Base-by-base conservation (phyloP, 2,329 filamentous ascomycete genomes). In the Trichoderma harzianum region DNA sequence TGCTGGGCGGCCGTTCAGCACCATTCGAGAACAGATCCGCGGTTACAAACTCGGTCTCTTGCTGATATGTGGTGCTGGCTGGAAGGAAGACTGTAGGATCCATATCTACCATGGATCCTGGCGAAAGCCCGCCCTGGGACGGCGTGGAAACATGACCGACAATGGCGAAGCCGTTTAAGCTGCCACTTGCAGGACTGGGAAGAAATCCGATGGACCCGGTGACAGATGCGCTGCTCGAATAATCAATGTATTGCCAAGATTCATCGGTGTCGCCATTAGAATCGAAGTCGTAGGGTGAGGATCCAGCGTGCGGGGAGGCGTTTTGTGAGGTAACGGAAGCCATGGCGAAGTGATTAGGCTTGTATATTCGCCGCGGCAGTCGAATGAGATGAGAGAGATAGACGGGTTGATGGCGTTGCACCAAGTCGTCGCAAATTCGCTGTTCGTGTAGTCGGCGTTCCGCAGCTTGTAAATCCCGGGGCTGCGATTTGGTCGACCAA, bases 111-210 rank as follows among this genome's bases (percentile, higher is more conserved):
- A 83, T 74, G 58, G 82, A 79, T 26, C 85, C 75, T 3, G 85
- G 86, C 26, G 85, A 86, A 51, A 84, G 75, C 53, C 76, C 78
- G 32, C 76, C 76, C 55, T 78, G 78, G 18, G 78, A 80, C 36
- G 75, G 75, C 43, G 75, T 77, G 30, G 77, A 78, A 18, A 77
- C 75, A 73, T 83, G 82, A 34, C 83, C 81, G 61, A 88, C 78
- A 57, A 88, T 78, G 14, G 81, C 82, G 78, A 84, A 89, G 26
- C 86, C 86, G 47, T 82, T 83, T 74, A 88, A 77, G 72, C 86
- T 88, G 16, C 83, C 82, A 74, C 83, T 86, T 12, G 83, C 83
- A 6, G 87, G 86, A 73, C 87, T 87, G 30, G 84, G 82, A 21
- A 86, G 78, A 72, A 87, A 85, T 21, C 81, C 83, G 11, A 83